phyloP scores from a whole-genome alignment of 192 early-diverging fungal genomes.

The Umbelopsis ramanniana region DNA sequence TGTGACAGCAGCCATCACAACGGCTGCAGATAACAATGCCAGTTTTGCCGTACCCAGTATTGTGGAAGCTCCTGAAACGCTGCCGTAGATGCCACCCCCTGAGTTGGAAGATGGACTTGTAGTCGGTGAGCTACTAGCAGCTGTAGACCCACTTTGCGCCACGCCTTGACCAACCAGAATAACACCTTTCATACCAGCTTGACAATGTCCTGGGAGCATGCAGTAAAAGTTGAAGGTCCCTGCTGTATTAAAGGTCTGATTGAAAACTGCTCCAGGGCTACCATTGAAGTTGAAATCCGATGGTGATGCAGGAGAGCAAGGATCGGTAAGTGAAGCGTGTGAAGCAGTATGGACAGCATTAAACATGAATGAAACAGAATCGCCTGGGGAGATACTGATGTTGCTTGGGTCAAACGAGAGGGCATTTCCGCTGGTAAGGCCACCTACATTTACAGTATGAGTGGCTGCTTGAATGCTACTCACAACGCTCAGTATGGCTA shows the following conservation, averaged over 20 bases:
- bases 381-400: background rate
- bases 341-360: slow-evolving; percentile 11
- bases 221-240: slow-evolving; percentile 18
- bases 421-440: background rate
- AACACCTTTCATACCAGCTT: slow-evolving; percentile 19
- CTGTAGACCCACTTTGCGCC: background rate
- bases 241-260: slow-evolving; percentile 15
- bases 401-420: slow-evolving; percentile 5
- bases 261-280: slow-evolving; percentile 9
- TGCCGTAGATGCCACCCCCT: background rate
- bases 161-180: slow-evolving; percentile 4
- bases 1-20: background rate
- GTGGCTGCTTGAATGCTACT: background rate
- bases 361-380: background rate
- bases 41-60: background rate
- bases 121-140: background rate
- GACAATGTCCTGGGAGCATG: slow-evolving; percentile 15
- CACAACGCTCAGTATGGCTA: background rate
- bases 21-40: background rate
- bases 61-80: background rate
- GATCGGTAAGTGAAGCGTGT: background rate
- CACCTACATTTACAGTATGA: background rate
- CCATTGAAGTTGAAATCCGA: slow-evolving; percentile 17
- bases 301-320: slow-evolving; percentile 5
- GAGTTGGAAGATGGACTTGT: background rate